These are phyloP conservation scores for Termitomyces sp. DNA, from an alignment of 768 basidiomycete genomes.

Conservation along the genomic window DNA sequence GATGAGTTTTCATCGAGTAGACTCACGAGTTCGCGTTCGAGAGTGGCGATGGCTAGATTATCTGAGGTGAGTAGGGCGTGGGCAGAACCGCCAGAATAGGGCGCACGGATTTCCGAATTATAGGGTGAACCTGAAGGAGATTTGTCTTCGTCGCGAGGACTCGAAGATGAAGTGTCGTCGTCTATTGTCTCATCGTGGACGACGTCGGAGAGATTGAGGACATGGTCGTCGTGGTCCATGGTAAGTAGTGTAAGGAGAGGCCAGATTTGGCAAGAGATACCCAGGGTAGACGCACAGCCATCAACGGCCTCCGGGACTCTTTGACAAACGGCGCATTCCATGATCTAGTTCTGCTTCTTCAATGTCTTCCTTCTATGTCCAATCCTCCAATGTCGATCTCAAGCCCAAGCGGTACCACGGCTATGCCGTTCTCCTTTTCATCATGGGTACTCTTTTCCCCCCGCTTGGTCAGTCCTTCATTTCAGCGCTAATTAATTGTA, in stretches of 20 bases:
- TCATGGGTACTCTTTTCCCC: slow-evolving; percentile 86
- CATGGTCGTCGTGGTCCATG: slow-evolving; percentile 56
- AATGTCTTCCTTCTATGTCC: slow-evolving; percentile 23
- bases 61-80: slow-evolving; percentile 35
- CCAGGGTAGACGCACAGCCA: slow-evolving; percentile 7
- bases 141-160: slow-evolving; percentile 24
- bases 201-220: slow-evolving; percentile 76
- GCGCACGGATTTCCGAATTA: slow-evolving; percentile 31
- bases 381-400: slow-evolving; percentile 49
- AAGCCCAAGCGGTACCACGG: slow-evolving; percentile 76
- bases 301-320: background rate
- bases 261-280: slow-evolving; percentile 16
- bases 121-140: slow-evolving; percentile 23
- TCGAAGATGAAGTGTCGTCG: slow-evolving; percentile 38
- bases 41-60: slow-evolving; percentile 61
- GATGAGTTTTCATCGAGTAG: slow-evolving; percentile 72
- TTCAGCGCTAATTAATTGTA: slow-evolving; percentile 1
- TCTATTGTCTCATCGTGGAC: slow-evolving; percentile 74
- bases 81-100: slow-evolving; percentile 26
- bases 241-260: slow-evolving; percentile 12
- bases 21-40: slow-evolving; percentile 73
- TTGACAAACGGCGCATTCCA: background rate
- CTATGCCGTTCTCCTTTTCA: slow-evolving; percentile 74
- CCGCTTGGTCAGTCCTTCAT: slow-evolving; percentile 63
- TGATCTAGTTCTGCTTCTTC: background rate